Evolutionary conservation across 495 filamentous ascomycete genomes (phyloP).

Genomic region (Pseudevernia furfuracea): DNA sequence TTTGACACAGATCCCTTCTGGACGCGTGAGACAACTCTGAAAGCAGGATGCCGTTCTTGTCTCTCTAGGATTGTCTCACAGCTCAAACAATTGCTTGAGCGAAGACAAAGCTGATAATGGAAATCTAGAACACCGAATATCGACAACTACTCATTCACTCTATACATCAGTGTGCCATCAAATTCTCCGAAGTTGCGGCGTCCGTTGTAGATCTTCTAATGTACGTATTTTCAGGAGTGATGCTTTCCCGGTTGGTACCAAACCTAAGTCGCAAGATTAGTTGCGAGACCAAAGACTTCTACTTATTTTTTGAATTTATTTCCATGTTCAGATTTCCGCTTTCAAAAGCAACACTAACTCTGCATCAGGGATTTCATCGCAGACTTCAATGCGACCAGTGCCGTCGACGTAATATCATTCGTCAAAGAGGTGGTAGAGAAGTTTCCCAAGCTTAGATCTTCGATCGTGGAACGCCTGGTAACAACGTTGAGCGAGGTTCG

Average conservation of each 20-base stretch:
- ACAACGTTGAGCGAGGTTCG: conserved; percentile 88
- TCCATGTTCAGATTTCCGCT: neutral
- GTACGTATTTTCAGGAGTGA: conserved; percentile 26
- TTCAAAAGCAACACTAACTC: neutral
- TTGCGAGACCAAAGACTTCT: neutral
- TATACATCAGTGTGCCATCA: conserved; percentile 97
- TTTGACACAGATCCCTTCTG: no score
- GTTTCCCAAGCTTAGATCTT: conserved; percentile 79
- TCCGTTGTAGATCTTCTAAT: conserved; percentile 97
- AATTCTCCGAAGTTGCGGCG: conserved; percentile 94
- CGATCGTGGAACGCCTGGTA: conserved; percentile 83
- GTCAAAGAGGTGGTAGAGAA: conserved; percentile 99
- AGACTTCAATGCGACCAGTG: conserved; percentile 94
- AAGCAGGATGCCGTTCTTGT: neutral
- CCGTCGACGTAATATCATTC: conserved; percentile 95
- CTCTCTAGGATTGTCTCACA: conserved; percentile 12
- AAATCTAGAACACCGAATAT: conserved; percentile 79
- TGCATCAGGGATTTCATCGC: conserved; percentile 70
- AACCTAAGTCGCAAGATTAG: neutral
- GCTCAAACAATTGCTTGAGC: conserved; percentile 29
- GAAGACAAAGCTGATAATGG: conserved; percentile 11
- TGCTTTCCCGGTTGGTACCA: neutral
- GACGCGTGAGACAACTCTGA: neutral
- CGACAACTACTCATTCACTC: conserved; percentile 91
- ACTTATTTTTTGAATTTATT: neutral